A percentile compares a stretch with the other conserved stretches of the same genome.
phyloP scores from a whole-genome alignment of 108 stramenopile species.

The Discostella stelligeroides region DNA sequence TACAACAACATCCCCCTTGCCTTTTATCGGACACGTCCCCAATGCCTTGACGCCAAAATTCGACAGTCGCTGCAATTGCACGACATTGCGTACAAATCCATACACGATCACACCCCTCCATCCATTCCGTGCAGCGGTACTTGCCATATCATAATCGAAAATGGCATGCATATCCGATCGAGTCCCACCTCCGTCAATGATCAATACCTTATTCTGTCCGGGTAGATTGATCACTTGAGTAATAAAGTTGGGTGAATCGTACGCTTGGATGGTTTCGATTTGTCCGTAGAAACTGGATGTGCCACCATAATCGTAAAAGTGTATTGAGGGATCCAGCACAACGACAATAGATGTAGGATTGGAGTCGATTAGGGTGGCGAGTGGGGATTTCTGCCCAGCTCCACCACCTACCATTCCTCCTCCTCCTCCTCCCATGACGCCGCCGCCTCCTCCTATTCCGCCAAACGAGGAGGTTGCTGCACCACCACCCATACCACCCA shows the following conservation, averaged over 20 bases:
- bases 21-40: slow-evolving; percentile 60
- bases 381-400: slow-evolving; percentile 17
- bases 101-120: slow-evolving; percentile 75
- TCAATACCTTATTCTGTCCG: slow-evolving; percentile 42
- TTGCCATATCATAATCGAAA: slow-evolving; percentile 47
- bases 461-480: slow-evolving; percentile 8
- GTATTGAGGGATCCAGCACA: slow-evolving; percentile 32
- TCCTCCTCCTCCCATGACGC: slow-evolving; percentile 7
- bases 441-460: slow-evolving; percentile 8
- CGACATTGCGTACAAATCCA: slow-evolving; percentile 73
- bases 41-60: slow-evolving; percentile 71
- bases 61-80: slow-evolving; percentile 35
- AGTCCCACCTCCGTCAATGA: slow-evolving; percentile 49
- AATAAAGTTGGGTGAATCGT: slow-evolving; percentile 37
- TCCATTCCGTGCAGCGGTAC: slow-evolving; percentile 40
- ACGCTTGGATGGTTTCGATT: slow-evolving; percentile 49
- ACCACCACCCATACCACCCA: too few relatives aligned
- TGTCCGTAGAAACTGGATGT: slow-evolving; percentile 32
- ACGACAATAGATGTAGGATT: slow-evolving; percentile 29
- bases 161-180: slow-evolving; percentile 28
- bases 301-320: slow-evolving; percentile 41
- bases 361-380: slow-evolving; percentile 34
- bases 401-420: neutral
- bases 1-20: slow-evolving; percentile 12
- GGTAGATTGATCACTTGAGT: slow-evolving; percentile 45